phyloP scores from a whole-genome alignment of 2,329 filamentous ascomycete species.

The Exophiala bonariae region DNA sequence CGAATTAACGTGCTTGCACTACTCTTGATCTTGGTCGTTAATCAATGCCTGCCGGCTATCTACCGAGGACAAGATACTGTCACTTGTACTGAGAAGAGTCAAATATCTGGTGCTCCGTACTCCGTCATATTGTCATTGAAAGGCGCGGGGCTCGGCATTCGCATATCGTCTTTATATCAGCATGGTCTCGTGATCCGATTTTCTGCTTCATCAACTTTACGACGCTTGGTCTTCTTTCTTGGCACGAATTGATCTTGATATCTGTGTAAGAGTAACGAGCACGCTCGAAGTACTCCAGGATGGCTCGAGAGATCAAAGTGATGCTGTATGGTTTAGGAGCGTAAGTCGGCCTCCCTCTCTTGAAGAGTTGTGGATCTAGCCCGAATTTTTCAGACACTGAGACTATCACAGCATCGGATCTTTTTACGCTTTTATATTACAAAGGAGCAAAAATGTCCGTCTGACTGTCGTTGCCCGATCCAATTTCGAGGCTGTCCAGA shows the following conservation, averaged over 20 bases:
- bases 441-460: conserved; percentile 40
- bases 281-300: conserved; percentile 12
- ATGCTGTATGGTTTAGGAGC: conserved; percentile 57
- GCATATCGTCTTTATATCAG: too few species aligned
- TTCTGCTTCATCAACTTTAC: too few species aligned
- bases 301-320: conserved; percentile 39
- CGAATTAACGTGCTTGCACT: too few species aligned
- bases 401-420: conserved; percentile 58
- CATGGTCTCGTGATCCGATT: not conserved
- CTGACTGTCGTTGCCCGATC: conserved; percentile 47
- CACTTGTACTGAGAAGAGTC: too few species aligned
- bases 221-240: too few species aligned
- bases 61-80: too few species aligned
- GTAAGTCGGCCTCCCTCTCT: conserved; percentile 47
- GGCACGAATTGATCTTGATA: not conserved
- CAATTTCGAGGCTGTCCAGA: conserved; percentile 45
- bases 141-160: conserved; percentile 14
- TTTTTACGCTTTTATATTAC: conserved; percentile 58
- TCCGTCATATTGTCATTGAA: conserved; percentile 4
- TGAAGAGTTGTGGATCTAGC: too few species aligned
- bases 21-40: too few species aligned
- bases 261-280: too few species aligned
- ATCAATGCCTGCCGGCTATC: too few species aligned
- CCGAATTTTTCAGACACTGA: too few species aligned
- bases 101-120: too few species aligned